Evolutionary conservation across 352 stramenopile genomes (phyloP).

Genomic region (Pythium aphanidermatum): DNA sequence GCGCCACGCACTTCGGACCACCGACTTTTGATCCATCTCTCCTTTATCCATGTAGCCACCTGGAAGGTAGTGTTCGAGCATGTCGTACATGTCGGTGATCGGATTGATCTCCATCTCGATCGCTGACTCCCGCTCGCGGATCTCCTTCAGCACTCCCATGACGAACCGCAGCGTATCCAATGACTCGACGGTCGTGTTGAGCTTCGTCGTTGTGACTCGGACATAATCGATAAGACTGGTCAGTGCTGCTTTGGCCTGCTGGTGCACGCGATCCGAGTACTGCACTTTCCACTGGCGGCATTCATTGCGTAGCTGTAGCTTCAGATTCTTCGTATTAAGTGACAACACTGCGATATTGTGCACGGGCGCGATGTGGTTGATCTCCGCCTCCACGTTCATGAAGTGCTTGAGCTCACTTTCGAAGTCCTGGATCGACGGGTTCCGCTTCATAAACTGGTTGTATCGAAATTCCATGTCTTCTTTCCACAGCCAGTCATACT

Average conservation of each 20-base stretch:
- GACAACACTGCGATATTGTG: constrained; percentile 85
- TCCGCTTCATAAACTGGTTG: constrained; percentile 80
- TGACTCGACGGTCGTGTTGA: constrained; percentile 57
- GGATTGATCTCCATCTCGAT: constrained; percentile 89
- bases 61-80: constrained; percentile 85
- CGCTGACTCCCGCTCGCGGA: constrained; percentile 77
- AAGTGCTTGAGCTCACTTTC: constrained; percentile 76
- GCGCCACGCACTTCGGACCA: constrained; percentile 76
- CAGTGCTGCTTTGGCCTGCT: constrained; percentile 58
- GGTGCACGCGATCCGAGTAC: constrained; percentile 80
- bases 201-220: constrained; percentile 61
- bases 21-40: constrained; percentile 90
- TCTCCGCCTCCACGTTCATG: constrained; percentile 73
- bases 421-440: constrained; percentile 79
- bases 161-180: constrained; percentile 74
- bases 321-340: constrained; percentile 86
- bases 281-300: constrained; percentile 84
- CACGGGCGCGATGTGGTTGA: constrained; percentile 68
- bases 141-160: constrained; percentile 81
- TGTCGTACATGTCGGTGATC: constrained; percentile 87
- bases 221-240: constrained; percentile 77
- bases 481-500: constrained; percentile 90
- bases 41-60: constrained; percentile 83
- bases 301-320: constrained; percentile 79
- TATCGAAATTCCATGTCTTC: constrained; percentile 86